Percentiles rank a stretch among this genome's conserved stretches.
Conservation (phyloP, 1,284 basidiomycete genomes). For the Ustilago crameri region DNA sequence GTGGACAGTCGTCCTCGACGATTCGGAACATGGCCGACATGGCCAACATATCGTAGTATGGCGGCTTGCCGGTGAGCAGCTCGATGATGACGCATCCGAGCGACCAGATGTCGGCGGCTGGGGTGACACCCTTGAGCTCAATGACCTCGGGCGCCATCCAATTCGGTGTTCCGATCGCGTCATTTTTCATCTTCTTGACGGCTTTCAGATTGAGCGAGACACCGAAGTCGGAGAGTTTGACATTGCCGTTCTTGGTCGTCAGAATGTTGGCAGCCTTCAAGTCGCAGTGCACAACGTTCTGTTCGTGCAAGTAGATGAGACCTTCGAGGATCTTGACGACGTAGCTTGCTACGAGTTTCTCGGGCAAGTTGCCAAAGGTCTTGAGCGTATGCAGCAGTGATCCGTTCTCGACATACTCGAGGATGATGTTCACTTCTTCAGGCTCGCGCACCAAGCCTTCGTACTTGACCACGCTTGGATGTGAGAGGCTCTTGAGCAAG, state of each 20-base stretch:
- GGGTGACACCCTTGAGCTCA: conserved; percentile 75
- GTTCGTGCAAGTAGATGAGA: conserved; percentile 93
- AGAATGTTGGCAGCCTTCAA: conserved; percentile 74
- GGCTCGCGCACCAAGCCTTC: conserved; percentile 75
- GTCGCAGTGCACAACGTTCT: conserved; percentile 76
- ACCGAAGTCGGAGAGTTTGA: conserved; percentile 73
- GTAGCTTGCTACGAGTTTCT: conserved; percentile 94
- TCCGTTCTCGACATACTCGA: conserved; percentile 74
- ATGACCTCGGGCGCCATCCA: conserved; percentile 98
- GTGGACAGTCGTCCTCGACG: conserved; percentile 88
- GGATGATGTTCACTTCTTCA: conserved; percentile 69
- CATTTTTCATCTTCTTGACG: conserved; percentile 75
- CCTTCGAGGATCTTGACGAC: conserved; percentile 87
- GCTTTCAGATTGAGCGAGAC: conserved; percentile 68
- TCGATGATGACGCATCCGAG: conserved; percentile 93
- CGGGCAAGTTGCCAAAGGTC: conserved; percentile 81
- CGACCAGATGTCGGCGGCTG: conserved; percentile 82
- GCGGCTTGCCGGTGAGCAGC: conserved; percentile 87
- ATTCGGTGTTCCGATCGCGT: conserved; percentile 89
- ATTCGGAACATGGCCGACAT: conserved; percentile 83
- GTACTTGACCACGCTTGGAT: conserved; percentile 94
- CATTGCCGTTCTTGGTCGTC: conserved; percentile 72
- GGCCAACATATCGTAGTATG: conserved; percentile 77
- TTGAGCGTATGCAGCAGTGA: conserved; percentile 77
- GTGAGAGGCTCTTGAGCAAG: conserved; percentile 96